Evolutionary conservation across 345 rosid species (phyloP), one percentile per base, ranked within the genome.

Genomic region (Lumnitzera littorea): DNA sequence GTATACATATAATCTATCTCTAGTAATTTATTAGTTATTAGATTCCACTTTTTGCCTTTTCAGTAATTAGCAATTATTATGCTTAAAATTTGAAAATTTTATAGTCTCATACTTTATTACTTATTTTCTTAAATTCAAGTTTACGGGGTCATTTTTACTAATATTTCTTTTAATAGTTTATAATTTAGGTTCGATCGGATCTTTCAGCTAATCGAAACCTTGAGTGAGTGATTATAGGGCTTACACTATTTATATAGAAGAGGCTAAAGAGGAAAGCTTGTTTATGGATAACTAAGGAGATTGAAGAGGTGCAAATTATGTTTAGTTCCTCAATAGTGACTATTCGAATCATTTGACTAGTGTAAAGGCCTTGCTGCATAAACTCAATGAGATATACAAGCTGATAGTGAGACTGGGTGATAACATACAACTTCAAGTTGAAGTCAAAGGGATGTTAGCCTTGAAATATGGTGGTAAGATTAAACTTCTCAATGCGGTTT

Each of bases 361-460:
- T 23, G 36, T 16, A 0, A 62, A 50, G 8, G 24, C 11, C 0
- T 15, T 56, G 14, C 62, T 62, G 12, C n/a, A 43, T 13, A 24
- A 68, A 3, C 24, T 68, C 23, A 53, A 56, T 51, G 48, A 68
- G 53, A 48, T 60, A 14, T 29, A 56, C 24, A 68, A 56, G 16
- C 20, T 50, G 1, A 53, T 58, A 52, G 62, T 64, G 24, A 53
- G 50, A 13, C 57, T 70, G 31, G 56, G 57, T 11, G 31, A 58
- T 31, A 2, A 31, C 2, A 53, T 59, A 17, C 25, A 63, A 20
- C 31, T 58, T 52, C 46, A 52, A 47, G 50, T 53, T 53, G 27
- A 53, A 15, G 25, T 12, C 7, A 53, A 15, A 20, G 24, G 55
- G 20, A 16, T 10, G 1, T 51, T 69, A 16, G 27, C 13, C 5